Evolutionary conservation across 2,329 filamentous ascomycete species (phyloP), one percentile per base, ranked within the genome.

Genomic region (Celoporthe dispersa): DNA sequence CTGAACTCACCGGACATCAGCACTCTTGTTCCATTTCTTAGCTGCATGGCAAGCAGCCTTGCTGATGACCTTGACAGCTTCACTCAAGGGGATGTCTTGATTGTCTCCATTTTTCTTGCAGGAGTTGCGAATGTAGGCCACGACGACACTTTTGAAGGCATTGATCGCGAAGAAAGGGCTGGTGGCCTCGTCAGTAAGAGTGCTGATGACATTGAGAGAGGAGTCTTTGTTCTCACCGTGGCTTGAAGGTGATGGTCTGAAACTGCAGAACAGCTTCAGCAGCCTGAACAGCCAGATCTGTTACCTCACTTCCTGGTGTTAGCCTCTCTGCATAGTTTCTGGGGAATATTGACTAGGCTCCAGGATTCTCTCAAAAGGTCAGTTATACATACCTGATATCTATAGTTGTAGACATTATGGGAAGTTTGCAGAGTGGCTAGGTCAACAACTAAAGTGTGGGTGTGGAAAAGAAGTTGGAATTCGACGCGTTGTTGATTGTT

Each of bases 251-350:
- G 16, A 39, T 14, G 12, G 19, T 25, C 0, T 67, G 62, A 31
- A 70, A 70, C 44, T 55, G 55, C 35, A 70, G 33, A 14, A 68
- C 69, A 33, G 55, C 62, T 22, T 68, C 66, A 5, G 62, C 66
- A 6, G 69, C 69, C n/a, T 68, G 41, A 19, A 41, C 48, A 33
- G 31, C 53, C 3, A 70, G 66, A n/a, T 68, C 35, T 3, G 62
- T 51, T 1, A 70, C 66, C 8, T 35, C n/a, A 6, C 69, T 70
- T 12, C 7, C 3, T 11, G 9, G 2, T 22, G 44, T 70, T 16
- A 70, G 55, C 28, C 22, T 11, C 3, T 7, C 2, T 2, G 22
- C 22, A 31, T 39, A 12, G 51, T 55, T 55, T 28, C 2, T 5
- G 4, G 9, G n/a, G 31, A 14, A 14, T 55, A 12, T 28, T 5